A percentile compares a stretch with the other conserved stretches of the same genome.
These are phyloP conservation scores for Diaporthe amygdali DNA, from an alignment of 2,329 filamentous ascomycete species.

Conservation along the genomic window DNA sequence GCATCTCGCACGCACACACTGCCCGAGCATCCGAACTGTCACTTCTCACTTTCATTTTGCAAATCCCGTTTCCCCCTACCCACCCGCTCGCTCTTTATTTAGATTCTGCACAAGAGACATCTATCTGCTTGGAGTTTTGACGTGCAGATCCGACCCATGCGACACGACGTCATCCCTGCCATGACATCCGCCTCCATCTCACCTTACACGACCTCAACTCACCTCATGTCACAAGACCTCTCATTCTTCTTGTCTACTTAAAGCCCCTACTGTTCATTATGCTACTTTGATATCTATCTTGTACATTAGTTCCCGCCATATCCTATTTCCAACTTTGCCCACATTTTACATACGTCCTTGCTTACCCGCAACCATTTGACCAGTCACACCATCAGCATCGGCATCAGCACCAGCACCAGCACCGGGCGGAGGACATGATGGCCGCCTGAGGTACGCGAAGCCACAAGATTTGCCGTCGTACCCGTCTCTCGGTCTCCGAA, in stretches of 20 bases:
- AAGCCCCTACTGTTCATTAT: background rate
- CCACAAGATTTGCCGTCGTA: constrained; percentile 77
- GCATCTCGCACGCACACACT: background rate
- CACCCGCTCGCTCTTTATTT: background rate
- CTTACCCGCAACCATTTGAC: background rate
- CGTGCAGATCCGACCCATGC: background rate
- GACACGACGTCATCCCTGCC: constrained; percentile 17
- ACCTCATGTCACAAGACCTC: constrained; percentile 18
- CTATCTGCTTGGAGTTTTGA: background rate
- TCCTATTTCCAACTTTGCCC: too few species aligned
- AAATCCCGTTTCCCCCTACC: background rate
- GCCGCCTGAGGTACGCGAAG: constrained; percentile 71
- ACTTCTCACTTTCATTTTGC: background rate
- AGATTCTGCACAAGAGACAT: background rate
- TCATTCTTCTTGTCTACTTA: background rate
- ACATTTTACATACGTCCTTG: background rate
- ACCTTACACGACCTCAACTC: background rate
- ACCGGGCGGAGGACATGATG: constrained; percentile 35
- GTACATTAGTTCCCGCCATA: too few species aligned
- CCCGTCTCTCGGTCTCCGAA: constrained; percentile 67
- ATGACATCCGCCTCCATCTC: background rate
- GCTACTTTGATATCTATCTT: too few species aligned
- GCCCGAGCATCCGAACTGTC: background rate
- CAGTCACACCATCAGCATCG: too few species aligned
- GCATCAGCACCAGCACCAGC: background rate